A percentile compares a stretch with the other conserved stretches of the same genome.
Conservation (phyloP, 176 grass and related monocot species). For the Puccinellia tenuiflora region DNA sequence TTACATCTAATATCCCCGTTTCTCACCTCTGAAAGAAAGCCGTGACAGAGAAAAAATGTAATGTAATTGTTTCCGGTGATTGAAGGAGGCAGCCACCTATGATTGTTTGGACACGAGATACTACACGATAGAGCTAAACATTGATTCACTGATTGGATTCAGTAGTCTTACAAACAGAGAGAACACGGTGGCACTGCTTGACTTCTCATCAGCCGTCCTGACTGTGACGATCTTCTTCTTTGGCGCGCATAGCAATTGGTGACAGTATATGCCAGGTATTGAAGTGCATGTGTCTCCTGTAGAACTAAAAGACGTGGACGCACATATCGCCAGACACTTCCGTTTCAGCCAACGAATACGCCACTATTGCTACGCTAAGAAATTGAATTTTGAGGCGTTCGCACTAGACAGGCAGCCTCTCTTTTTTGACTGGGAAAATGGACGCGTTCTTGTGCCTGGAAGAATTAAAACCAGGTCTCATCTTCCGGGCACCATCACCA, state of each 20-base stretch:
- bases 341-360: no score
- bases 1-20: no score
- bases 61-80: slow-evolving; percentile 2
- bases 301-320: not conserved
- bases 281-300: not conserved
- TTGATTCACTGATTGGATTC: not conserved
- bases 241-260: not conserved
- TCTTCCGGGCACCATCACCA: not conserved
- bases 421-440: not conserved
- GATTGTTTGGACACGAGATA: slow-evolving; percentile 20
- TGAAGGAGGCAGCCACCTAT: not conserved
- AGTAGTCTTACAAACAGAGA: not conserved
- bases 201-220: not conserved
- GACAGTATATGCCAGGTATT: not conserved
- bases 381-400: not conserved
- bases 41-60: not conserved
- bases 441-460: not conserved
- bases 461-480: not conserved
- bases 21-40: no score
- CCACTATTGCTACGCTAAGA: not conserved
- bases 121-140: not conserved
- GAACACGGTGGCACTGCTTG: no score
- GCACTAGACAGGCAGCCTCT: not conserved
- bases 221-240: not conserved
- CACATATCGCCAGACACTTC: not conserved